A percentile compares a stretch with the other conserved stretches of the same genome.
phyloP scores from a whole-genome alignment of 148 eudicot genomes.

The Euryodendron excelsum region DNA sequence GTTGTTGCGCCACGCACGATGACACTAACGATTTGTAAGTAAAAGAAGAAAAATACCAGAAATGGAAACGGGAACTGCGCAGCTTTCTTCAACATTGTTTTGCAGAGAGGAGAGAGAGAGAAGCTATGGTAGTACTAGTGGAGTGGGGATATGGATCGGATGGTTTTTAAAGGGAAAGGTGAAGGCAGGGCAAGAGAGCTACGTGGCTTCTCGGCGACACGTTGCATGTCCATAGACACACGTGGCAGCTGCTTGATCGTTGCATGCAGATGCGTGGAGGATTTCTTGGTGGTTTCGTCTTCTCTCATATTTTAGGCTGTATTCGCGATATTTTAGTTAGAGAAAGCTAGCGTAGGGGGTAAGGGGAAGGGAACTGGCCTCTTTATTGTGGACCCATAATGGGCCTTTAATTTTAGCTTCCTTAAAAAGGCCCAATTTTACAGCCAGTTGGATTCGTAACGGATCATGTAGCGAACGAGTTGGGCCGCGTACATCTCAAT shows the following conservation, averaged over 20 bases:
- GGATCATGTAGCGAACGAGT: too few species aligned
- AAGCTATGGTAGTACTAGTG: not conserved
- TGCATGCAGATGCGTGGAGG: too few species aligned
- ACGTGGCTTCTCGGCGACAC: conserved; percentile 53
- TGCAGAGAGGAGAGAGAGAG: conserved; percentile 8
- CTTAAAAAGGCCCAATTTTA: too few species aligned
- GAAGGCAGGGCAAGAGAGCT: not conserved
- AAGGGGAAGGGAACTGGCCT: too few species aligned
- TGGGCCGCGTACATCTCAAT: too few species aligned
- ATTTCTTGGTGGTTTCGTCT: too few species aligned
- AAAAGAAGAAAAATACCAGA: not conserved
- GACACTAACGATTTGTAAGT: not conserved
- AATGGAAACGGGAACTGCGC: not conserved
- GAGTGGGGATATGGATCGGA: not conserved
- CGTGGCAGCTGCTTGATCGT: conserved; percentile 26
- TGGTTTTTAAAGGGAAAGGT: not conserved
- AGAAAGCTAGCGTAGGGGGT: too few species aligned
- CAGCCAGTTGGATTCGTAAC: too few species aligned
- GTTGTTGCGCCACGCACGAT: not conserved
- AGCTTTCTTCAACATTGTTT: not conserved
- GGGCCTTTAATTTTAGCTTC: too few species aligned
- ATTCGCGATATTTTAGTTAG: too few species aligned
- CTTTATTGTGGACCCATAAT: too few species aligned
- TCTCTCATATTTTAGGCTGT: too few species aligned
- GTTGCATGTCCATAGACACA: conserved; percentile 24